These are phyloP conservation scores for Tricladium varicosporioides DNA, from an alignment of 2,329 filamentous ascomycete species.

Conservation along the genomic window DNA sequence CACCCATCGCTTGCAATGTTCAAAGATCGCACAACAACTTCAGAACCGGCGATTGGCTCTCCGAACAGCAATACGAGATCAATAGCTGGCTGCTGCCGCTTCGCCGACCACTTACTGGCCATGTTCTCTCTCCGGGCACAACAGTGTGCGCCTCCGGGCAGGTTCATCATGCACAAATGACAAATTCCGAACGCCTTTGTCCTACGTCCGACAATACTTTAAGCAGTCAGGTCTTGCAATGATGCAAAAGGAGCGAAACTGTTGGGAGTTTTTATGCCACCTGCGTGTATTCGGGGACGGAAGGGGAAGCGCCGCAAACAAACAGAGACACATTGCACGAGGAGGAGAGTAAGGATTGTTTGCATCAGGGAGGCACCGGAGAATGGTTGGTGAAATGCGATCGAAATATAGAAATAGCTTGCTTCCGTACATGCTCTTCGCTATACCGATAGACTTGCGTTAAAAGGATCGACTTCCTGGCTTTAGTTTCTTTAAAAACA, in stretches of 20 bases:
- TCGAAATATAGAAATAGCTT: neutral
- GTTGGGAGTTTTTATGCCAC: neutral
- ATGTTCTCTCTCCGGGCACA: no score
- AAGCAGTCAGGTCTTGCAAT: neutral
- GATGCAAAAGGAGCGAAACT: neutral
- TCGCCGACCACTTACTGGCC: no score
- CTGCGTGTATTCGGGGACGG: neutral
- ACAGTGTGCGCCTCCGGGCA: neutral
- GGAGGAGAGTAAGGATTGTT: neutral
- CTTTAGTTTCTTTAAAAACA: no score
- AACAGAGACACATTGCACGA: neutral
- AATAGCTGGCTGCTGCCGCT: no score
- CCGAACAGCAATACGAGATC: no score
- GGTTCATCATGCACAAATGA: neutral
- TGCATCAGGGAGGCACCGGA: neutral
- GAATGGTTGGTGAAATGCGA: neutral
- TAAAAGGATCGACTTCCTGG: no score
- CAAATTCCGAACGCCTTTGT: neutral
- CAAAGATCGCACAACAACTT: no score
- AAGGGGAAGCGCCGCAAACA: neutral
- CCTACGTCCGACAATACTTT: neutral
- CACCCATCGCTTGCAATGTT: no score
- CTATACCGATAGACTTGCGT: no score
- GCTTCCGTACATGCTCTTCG: neutral
- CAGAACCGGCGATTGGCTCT: no score